phyloP scores from a whole-genome alignment of 495 filamentous ascomycete species.

The Jackrogersella minutella region DNA sequence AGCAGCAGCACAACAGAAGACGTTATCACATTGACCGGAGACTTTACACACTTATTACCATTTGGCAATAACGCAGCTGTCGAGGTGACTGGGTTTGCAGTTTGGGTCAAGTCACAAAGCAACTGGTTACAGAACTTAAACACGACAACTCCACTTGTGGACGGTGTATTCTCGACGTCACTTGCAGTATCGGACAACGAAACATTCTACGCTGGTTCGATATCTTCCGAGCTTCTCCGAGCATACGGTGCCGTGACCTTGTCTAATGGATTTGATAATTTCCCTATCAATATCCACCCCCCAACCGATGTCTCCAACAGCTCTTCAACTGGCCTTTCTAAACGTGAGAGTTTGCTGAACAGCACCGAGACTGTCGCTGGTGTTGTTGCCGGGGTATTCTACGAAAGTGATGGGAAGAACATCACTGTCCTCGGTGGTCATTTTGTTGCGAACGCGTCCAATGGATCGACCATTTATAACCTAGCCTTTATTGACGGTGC shows the following conservation, averaged over 20 bases:
- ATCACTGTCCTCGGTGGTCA: slow-evolving; percentile 89
- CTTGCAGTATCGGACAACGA: slow-evolving; percentile 66
- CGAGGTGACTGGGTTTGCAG: slow-evolving; percentile 75
- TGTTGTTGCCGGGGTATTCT: slow-evolving; percentile 78
- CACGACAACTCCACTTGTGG: slow-evolving; percentile 67
- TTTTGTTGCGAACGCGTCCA: slow-evolving; percentile 74
- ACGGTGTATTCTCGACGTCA: slow-evolving; percentile 74
- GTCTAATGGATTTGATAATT: slow-evolving; percentile 57
- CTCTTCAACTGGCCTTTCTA: slow-evolving; percentile 50
- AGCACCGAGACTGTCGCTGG: slow-evolving; percentile 61
- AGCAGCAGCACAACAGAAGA: slow-evolving; percentile 73
- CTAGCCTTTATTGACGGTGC: slow-evolving; percentile 73
- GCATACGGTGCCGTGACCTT: slow-evolving; percentile 75
- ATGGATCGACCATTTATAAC: slow-evolving; percentile 78
- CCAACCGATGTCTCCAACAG: slow-evolving; percentile 43
- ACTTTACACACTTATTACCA: slow-evolving; percentile 74
- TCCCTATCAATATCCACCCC: slow-evolving; percentile 69
- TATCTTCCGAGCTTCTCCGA: slow-evolving; percentile 73
- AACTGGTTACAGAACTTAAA: slow-evolving; percentile 91
- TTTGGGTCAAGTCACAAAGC: slow-evolving; percentile 90
- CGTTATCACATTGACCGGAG: slow-evolving; percentile 80
- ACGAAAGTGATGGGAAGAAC: slow-evolving; percentile 72
- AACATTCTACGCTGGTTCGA: slow-evolving; percentile 77
- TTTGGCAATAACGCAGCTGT: slow-evolving; percentile 69
- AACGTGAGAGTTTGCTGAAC: slow-evolving; percentile 61